phyloP scores from a whole-genome alignment of 1,139 yeast genomes.

The Magnusiomyces suaveolens region DNA sequence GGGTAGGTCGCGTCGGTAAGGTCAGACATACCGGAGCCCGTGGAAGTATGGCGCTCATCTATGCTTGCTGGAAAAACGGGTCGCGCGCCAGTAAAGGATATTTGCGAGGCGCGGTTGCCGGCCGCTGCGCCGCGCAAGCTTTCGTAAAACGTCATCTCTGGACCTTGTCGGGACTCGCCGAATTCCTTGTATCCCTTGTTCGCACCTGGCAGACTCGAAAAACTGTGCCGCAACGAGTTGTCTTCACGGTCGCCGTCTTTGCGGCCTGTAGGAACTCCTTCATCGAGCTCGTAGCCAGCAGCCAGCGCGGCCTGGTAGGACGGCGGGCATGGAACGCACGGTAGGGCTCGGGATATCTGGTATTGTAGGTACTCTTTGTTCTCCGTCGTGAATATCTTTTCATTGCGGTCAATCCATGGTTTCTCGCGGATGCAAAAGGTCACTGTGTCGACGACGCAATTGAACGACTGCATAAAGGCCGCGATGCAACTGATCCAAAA shows the following conservation, averaged over 20 bases:
- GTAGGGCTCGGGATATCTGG: conserved; percentile 5
- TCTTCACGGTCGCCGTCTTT: too few species aligned
- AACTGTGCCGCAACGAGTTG: too few species aligned
- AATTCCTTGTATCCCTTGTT: too few species aligned
- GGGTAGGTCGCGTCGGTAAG: neutral
- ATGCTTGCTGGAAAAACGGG: too few species aligned
- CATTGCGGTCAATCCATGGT: conserved; percentile 15
- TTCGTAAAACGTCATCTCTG: too few species aligned
- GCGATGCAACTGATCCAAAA: conserved; percentile 61
- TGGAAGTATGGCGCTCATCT: neutral
- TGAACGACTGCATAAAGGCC: conserved; percentile 72
- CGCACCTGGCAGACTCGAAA: too few species aligned
- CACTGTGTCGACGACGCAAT: conserved; percentile 65
- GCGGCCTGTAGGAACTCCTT: too few species aligned
- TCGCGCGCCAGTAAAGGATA: too few species aligned
- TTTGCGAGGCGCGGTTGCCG: too few species aligned
- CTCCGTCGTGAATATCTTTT: conserved; percentile 10
- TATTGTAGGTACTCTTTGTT: conserved; percentile 8
- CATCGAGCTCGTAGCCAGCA: neutral
- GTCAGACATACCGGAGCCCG: neutral
- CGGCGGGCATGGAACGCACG: conserved; percentile 3
- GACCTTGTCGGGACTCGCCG: too few species aligned
- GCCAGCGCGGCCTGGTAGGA: neutral
- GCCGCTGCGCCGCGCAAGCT: too few species aligned
- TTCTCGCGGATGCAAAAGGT: conserved; percentile 66